Conservation (phyloP, 2,329 filamentous ascomycete species). For the Nemania sp. region DNA sequence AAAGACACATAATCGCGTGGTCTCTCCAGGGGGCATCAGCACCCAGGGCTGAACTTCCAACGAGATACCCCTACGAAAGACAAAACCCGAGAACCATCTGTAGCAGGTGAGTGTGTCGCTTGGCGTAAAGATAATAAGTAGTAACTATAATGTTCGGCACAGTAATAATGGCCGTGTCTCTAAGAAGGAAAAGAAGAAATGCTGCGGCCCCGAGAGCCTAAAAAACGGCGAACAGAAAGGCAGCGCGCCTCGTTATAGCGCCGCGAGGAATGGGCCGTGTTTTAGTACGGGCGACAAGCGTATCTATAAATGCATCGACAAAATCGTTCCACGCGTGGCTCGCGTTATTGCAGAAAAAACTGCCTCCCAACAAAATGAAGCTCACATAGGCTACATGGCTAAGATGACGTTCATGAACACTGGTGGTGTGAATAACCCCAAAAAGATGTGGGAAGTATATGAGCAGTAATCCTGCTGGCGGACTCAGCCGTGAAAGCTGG, state of each 20-base stretch:
- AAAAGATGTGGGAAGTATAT: conserved; percentile 34
- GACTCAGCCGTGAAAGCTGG: conserved; percentile 32
- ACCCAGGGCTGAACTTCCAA: conserved; percentile 25
- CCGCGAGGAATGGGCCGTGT: conserved; percentile 37
- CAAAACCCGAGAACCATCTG: conserved; percentile 38
- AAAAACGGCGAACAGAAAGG: conserved; percentile 29
- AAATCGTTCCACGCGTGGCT: conserved; percentile 38
- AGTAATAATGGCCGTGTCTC: not conserved
- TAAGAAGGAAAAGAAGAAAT: conserved; percentile 16
- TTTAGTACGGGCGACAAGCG: conserved; percentile 26
- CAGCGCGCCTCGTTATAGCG: conserved; percentile 24
- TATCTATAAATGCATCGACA: conserved; percentile 35
- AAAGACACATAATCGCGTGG: conserved; percentile 17
- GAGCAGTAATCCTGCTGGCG: conserved; percentile 29
- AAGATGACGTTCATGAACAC: not conserved
- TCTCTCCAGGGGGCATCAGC: conserved; percentile 11
- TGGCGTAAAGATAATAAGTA: conserved; percentile 36
- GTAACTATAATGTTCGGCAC: conserved; percentile 25
- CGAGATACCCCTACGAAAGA: conserved; percentile 30
- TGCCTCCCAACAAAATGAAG: conserved; percentile 14
- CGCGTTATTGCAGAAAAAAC: conserved; percentile 32
- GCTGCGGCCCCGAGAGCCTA: conserved; percentile 19
- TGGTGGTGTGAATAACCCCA: conserved; percentile 26
- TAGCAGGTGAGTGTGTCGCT: conserved; percentile 33
- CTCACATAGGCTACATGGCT: not conserved